Base-by-base conservation (phyloP, 805 yeast species). In the Dipodascopsis uninucleata region DNA sequence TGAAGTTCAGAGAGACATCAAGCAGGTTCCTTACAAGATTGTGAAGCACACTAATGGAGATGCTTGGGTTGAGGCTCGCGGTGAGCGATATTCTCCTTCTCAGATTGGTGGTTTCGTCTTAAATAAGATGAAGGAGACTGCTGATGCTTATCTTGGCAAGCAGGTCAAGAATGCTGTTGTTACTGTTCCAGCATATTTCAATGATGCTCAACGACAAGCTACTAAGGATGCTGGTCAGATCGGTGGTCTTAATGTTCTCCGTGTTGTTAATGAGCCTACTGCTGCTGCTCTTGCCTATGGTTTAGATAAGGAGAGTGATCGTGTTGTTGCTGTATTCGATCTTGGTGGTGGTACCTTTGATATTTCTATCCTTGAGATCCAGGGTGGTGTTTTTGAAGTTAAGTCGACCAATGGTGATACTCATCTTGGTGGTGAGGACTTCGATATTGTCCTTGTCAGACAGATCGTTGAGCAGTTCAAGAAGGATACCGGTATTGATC, bases 301-400 rank as follows among this genome's bases (percentile, higher is more conserved):
- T 73, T 75, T 87, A 63, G 96, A 87, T 73, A 84, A 83, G 75
- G 78, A 75, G 65, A 38, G 39, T 37, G 81, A 77, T 59, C 82
- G 81, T 71, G 83, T 84, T 53, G 95, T 88, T 61, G 97, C 97
- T 53, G 97, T 88, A 57, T 88, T 89, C 74, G 97, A 88, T 73
- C 78, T 88, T 65, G 97, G 97, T 81, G 97, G 97, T 71, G 97
- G 97, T 81, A 88, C 97, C 63, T 88, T 88, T 68, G 97, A 88
- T 83, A 83, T 88, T 71, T 88, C 97, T 61, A 85, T 88, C 67
- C 78, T 88, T 66, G 97, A 89, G 76, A 89, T 88, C 62, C 96
- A 89, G 73, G 87, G 88, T 66, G 97, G 97, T 77, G 97, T 88
- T 58, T 88, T 88, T 63, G 97, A 88, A 77, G 97, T 88, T 68